Evolutionary conservation across 257 asterid species (phyloP), one percentile per base, ranked within the genome.

Genomic region (Gardenia jasminoides): DNA sequence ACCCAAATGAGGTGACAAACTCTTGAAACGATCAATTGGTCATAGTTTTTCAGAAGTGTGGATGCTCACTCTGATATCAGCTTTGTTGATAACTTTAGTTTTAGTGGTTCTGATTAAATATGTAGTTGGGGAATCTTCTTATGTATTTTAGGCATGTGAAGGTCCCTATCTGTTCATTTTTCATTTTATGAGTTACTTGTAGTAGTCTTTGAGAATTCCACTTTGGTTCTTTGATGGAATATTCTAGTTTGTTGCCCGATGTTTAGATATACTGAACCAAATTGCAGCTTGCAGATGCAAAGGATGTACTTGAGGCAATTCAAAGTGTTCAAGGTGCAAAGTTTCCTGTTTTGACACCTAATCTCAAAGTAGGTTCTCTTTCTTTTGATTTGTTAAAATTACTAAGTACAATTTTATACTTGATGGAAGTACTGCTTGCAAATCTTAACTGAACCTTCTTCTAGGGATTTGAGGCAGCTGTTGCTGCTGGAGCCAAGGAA

Each of bases 321-420:
- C 91, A 65, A 76, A 89, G 87, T 78, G 80, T 92, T 80, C 80
- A 66, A 81, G 87, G 88, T 74, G 89, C 84, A 64, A 86, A 88
- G 52, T 88, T 91, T 85, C 96, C 97, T 61, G 98, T 94, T 85
- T 88, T 94, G 88, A 94, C 94, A 56, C 97, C 97, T 72, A 94
- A 92, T 86, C 87, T 92, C 83, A 94, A 89, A 88, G 96, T 92
- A 76, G 82, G 91, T 80, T 78, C 44, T 71, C 7, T 54, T 75
- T 65, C 36, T 26, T 31, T 70, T 13, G 33, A 41, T 72, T 79
- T 75, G 39, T 69, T 22, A 41, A 52, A 36, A 16, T 80, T 67
- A 39, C 56, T 31, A 70, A 36, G 26, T 50, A 36, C 26, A 48
- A 30, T 68, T n/a, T 75, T 39, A 66, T 59, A 69, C 58, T 28